These are phyloP conservation scores for Eucalyptus paniculata DNA, from an alignment of 345 rosid genomes.

Conservation along the genomic window DNA sequence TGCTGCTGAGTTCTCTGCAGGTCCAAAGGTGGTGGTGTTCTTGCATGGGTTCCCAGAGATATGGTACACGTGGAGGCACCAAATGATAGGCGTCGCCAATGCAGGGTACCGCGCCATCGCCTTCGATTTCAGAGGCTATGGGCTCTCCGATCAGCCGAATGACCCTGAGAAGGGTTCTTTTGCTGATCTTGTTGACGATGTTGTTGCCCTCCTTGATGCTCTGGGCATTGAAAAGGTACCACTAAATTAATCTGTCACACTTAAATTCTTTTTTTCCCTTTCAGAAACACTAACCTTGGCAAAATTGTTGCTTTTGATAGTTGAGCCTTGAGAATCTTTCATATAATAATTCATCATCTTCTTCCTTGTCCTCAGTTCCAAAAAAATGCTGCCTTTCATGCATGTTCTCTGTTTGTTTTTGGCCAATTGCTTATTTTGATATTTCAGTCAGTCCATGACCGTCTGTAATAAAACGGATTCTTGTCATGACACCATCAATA, in stretches of 20 bases:
- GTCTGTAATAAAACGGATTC: neutral
- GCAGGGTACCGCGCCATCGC: constrained; percentile 22
- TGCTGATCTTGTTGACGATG: constrained; percentile 14
- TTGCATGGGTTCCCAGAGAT: constrained; percentile 37
- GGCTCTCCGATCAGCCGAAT: constrained; percentile 19
- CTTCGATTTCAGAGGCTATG: constrained; percentile 33
- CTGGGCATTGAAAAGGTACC: constrained; percentile 13
- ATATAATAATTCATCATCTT: neutral
- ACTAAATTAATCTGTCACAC: neutral
- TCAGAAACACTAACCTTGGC: neutral
- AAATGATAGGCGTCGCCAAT: constrained; percentile 20
- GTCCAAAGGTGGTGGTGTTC: constrained; percentile 13
- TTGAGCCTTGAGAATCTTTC: neutral
- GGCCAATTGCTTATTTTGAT: neutral
- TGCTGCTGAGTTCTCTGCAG: neutral
- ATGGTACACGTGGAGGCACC: constrained; percentile 41
- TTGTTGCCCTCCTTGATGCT: constrained; percentile 16
- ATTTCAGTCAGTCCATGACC: neutral
- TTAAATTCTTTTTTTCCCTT: neutral
- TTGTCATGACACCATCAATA: neutral
- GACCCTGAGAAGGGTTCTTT: constrained; percentile 17
- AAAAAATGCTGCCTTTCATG: neutral
- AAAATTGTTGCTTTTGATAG: neutral
- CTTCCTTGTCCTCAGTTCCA: neutral
- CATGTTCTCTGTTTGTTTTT: neutral